Evolutionary conservation across 371 early-diverging fungal genomes (phyloP).

Genomic region (Apophysomyces sp.): DNA sequence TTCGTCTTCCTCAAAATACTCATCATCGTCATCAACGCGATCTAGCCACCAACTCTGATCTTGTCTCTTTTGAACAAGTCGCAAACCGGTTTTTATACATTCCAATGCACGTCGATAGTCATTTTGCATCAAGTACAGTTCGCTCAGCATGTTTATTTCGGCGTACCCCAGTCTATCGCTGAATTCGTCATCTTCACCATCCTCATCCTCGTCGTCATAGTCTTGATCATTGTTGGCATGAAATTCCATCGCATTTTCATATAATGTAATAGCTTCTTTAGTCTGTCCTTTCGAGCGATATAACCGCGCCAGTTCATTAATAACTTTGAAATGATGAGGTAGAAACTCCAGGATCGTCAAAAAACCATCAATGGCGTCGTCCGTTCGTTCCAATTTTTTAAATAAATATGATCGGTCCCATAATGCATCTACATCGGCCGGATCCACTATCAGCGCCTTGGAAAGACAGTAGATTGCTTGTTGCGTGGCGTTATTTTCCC

Average conservation of each 20-base stretch:
- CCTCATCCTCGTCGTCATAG: slow-evolving; percentile 22
- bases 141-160: slow-evolving; percentile 83
- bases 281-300: slow-evolving; percentile 46
- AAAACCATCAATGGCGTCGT: slow-evolving; percentile 57
- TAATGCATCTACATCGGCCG: slow-evolving; percentile 66
- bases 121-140: slow-evolving; percentile 75
- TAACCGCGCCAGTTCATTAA: slow-evolving; percentile 55
- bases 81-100: slow-evolving; percentile 70
- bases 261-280: slow-evolving; percentile 53
- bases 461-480: slow-evolving; percentile 85
- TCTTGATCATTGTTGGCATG: slow-evolving; percentile 27
- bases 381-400: slow-evolving; percentile 36
- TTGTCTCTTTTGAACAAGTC: slow-evolving; percentile 68
- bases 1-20: slow-evolving; percentile 39
- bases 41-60: slow-evolving; percentile 63
- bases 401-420: slow-evolving; percentile 70
- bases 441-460: slow-evolving; percentile 65
- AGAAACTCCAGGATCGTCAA: slow-evolving; percentile 39
- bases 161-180: slow-evolving; percentile 62
- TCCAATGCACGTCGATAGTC: slow-evolving; percentile 72
- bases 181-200: slow-evolving; percentile 37
- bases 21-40: slow-evolving; percentile 53
- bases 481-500: slow-evolving; percentile 62
- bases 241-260: slow-evolving; percentile 48
- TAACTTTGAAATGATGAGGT: slow-evolving; percentile 59